Evolutionary conservation across 2,329 filamentous ascomycete genomes (phyloP), one percentile per base, ranked within the genome.

Genomic region (Trichoderma sp.): DNA sequence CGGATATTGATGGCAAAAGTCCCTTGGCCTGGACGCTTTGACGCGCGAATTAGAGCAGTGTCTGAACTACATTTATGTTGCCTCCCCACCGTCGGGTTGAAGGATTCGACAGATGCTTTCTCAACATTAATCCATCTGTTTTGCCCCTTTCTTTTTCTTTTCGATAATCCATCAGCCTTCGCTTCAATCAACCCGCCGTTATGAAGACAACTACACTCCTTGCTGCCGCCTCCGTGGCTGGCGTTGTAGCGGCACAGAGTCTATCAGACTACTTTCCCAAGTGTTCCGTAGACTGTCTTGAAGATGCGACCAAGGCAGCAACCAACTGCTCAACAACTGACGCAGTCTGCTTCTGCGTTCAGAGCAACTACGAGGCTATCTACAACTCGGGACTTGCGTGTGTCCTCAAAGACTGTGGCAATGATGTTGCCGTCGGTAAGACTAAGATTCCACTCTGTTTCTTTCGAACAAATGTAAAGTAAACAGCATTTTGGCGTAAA

Each of bases 241-340:
- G 70, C 56, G 69, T 73, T 28, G 75, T 72, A 37, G 69, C 59
- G 16, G 72, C 74, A 26, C 69, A 73, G 13, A 67, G 70, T 28
- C 66, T 60, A 24, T 46, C 68, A 34, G 73, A 75, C 60, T 73
- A 69, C 55, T 73, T 77, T 65, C 76, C 77, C 39, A 64, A 73
- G 52, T 79, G 77, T 69, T 73, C 76, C 16, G 46, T 76, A n/a
- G 52, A 74, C 24, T 79, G 76, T 65, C 73, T 79, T 59, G 32
- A 68, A 54, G 60, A 75, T 1, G 76, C 73, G 32, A 75, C 72
- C 39, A 26, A 69, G 24, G 61, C 70, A 16, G 73, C 72, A 11
- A 75, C 74, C 26, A 58, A 68, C 59, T 79, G 76, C 68, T 63
- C 63, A 10, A 43, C 69, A 4, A 70, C 71, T 16, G 77, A 79